phyloP scores from a whole-genome alignment of 148 eudicot species.

The Oxyria digyna region DNA sequence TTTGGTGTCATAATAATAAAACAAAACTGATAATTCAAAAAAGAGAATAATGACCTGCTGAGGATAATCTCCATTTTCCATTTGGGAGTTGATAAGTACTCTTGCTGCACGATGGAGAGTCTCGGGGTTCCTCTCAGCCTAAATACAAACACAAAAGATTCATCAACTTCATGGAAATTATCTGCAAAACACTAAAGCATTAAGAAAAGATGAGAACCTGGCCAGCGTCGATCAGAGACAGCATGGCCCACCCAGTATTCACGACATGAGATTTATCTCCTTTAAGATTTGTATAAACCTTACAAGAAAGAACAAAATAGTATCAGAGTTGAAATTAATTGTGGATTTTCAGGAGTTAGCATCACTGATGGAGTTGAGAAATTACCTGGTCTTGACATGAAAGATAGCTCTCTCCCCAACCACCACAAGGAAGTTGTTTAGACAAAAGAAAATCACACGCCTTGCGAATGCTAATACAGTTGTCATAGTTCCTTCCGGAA shows the following conservation, averaged over 20 bases:
- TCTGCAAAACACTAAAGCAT: not conserved
- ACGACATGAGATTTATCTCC: constrained; percentile 45
- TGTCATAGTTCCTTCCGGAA: constrained; percentile 50
- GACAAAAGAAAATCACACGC: constrained; percentile 80
- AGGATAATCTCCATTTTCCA: constrained; percentile 85
- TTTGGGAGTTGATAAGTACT: constrained; percentile 64
- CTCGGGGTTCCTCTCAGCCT: constrained; percentile 61
- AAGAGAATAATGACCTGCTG: constrained; percentile 48
- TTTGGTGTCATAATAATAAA: not conserved
- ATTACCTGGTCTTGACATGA: constrained; percentile 78
- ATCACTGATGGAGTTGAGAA: not conserved
- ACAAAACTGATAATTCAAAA: not conserved
- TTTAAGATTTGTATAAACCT: constrained; percentile 51
- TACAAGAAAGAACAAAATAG: not conserved
- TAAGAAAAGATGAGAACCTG: constrained; percentile 30
- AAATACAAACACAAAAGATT: not conserved
- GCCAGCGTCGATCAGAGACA: constrained; percentile 46
- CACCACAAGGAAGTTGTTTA: constrained; percentile 72
- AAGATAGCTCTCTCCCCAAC: constrained; percentile 97
- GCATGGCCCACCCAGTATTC: constrained; percentile 65
- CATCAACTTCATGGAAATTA: not conserved
- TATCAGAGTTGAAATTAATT: not conserved
- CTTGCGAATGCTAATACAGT: constrained; percentile 50
- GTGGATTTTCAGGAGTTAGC: not conserved
- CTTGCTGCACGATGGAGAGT: constrained; percentile 80